These are phyloP conservation scores for Krasilnikovozyma curviuscula DNA, from an alignment of 768 basidiomycete species.

Conservation along the genomic window DNA sequence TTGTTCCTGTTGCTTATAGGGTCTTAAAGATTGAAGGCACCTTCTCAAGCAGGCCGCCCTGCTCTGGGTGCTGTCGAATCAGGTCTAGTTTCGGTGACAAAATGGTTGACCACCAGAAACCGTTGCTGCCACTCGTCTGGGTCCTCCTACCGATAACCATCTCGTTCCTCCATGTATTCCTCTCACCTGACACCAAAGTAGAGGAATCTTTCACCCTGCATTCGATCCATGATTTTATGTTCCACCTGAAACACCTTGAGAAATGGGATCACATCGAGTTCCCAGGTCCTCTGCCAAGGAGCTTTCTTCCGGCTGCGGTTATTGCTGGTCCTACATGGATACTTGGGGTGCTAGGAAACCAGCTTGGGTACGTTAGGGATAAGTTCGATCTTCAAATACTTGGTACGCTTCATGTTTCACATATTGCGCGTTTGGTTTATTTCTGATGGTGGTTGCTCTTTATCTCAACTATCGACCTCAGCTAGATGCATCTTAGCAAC, in stretches of 20 bases:
- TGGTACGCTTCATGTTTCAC: constrained; percentile 30
- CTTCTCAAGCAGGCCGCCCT: too few species aligned
- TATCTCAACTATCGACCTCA: constrained; percentile 21
- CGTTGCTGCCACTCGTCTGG: too few species aligned
- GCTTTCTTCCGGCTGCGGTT: constrained; percentile 54
- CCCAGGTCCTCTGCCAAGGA: constrained; percentile 72
- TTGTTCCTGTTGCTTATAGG: too few species aligned
- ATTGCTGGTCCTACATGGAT: constrained; percentile 17
- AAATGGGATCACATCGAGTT: constrained; percentile 70
- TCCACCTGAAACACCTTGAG: constrained; percentile 28
- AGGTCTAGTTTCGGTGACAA: too few species aligned
- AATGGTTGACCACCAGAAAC: too few species aligned
- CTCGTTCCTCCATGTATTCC: constrained; percentile 38
- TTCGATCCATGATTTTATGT: constrained; percentile 66
- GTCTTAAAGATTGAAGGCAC: too few species aligned
- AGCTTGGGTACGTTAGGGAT: constrained; percentile 31
- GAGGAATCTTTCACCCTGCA: constrained; percentile 95
- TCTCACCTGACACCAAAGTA: constrained; percentile 83
- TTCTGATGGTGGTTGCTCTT: background rate
- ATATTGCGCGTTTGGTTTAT: background rate
- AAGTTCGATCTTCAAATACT: constrained; percentile 55
- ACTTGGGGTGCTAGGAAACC: constrained; percentile 38
- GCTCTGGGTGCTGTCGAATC: too few species aligned
- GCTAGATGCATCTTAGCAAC: constrained; percentile 56
- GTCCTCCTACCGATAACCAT: constrained; percentile 13